Evolutionary conservation across 306 rosid species (phyloP).

Genomic region (Dryas octopetala): DNA sequence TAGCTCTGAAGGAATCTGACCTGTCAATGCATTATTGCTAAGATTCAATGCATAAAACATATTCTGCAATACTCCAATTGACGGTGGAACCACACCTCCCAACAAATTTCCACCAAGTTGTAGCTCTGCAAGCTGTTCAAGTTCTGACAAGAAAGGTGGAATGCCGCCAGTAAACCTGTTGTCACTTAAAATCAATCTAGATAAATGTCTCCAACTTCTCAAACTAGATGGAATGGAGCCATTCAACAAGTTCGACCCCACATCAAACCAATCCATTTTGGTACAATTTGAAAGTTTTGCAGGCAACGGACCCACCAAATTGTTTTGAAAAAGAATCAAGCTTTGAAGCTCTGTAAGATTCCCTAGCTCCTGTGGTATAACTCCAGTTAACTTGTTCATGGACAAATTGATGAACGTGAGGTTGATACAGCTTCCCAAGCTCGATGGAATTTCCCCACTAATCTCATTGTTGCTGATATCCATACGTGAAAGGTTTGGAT

Average conservation of each 20-base stretch:
- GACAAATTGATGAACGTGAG: too few species aligned
- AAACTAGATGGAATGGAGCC: constrained; percentile 63
- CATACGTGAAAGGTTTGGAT: constrained; percentile 38
- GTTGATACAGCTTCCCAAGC: constrained; percentile 58
- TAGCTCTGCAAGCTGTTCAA: constrained; percentile 49
- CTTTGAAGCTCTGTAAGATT: too few species aligned
- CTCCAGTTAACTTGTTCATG: too few species aligned
- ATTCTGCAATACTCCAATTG: constrained; percentile 55
- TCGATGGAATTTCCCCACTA: constrained; percentile 55
- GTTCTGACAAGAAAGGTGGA: constrained; percentile 48
- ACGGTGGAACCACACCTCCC: constrained; percentile 67
- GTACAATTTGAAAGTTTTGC: too few species aligned
- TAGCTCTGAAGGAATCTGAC: constrained; percentile 59
- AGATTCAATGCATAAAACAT: constrained; percentile 61
- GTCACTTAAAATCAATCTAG: constrained; percentile 54
- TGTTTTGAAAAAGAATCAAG: too few species aligned
- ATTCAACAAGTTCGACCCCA: constrained; percentile 53
- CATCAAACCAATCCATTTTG: too few species aligned
- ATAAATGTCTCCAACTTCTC: constrained; percentile 52
- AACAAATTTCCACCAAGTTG: constrained; percentile 75
- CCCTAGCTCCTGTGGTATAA: too few species aligned
- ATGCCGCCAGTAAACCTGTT: constrained; percentile 63
- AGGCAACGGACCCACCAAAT: too few species aligned
- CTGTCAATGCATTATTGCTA: constrained; percentile 67
- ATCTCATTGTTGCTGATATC: constrained; percentile 57